A percentile compares a stretch with the other conserved stretches of the same genome.
Conservation (phyloP, 192 early-diverging fungal species). For the Piromyces sp. region DNA sequence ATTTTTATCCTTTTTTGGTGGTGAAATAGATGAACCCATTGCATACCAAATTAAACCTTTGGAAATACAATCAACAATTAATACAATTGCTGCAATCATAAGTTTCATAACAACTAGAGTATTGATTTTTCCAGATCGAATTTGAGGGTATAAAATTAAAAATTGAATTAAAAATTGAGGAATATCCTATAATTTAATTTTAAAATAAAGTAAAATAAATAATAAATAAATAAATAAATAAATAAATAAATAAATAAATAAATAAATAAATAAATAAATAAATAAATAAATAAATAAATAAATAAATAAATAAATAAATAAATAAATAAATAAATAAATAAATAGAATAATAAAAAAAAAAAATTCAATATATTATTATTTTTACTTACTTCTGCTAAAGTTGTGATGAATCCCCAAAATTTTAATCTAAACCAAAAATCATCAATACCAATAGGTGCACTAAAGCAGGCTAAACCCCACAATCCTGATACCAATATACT, state of each 20-base stretch:
- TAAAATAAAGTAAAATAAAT: too few species aligned
- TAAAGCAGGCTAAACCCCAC: background rate
- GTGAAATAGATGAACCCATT: background rate
- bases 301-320: too few species aligned
- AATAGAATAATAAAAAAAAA: too few species aligned
- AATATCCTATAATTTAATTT: background rate
- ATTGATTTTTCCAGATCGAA: background rate
- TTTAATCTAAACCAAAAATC: background rate
- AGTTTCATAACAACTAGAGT: background rate
- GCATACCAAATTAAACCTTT: background rate
- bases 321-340: too few species aligned
- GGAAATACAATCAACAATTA: background rate
- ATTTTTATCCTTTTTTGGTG: background rate
- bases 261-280: too few species aligned
- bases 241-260: too few species aligned
- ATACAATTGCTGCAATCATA: background rate
- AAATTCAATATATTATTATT: too few species aligned
- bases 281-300: too few species aligned
- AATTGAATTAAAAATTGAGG: background rate
- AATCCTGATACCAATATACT: background rate
- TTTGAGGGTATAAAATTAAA: background rate
- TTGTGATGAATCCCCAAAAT: background rate
- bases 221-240: too few species aligned
- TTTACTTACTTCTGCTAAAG: background rate
- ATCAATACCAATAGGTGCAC: background rate